A percentile compares a stretch with the other conserved stretches of the same genome.
Conservation (phyloP, 257 asterid species). For the Eustoma russellianum region DNA sequence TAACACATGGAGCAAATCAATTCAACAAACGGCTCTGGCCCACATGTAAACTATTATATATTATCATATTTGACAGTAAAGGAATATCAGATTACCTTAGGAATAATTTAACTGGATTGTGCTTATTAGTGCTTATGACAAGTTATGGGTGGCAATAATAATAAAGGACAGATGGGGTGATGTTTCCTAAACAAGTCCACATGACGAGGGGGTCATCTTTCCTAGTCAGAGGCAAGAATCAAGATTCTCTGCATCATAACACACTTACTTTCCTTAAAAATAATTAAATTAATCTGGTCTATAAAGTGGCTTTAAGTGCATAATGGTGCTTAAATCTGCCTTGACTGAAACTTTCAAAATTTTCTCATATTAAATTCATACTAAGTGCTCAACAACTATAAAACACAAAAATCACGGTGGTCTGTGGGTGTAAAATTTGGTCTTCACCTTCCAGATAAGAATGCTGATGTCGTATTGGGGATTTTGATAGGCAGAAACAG, state of each 20-base stretch:
- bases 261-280: conserved; percentile 8
- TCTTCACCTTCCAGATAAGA: conserved; percentile 84
- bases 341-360: neutral
- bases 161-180: neutral
- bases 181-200: conserved; percentile 11
- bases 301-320: conserved; percentile 8
- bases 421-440: conserved; percentile 18
- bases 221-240: conserved; percentile 11
- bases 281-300: conserved; percentile 1
- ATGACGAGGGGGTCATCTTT: conserved; percentile 8
- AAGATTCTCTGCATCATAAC: conserved; percentile 35
- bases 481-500: conserved; percentile 52
- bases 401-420: conserved; percentile 1
- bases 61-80: neutral
- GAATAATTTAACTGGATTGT: too few relatives aligned
- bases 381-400: conserved; percentile 16
- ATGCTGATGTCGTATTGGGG: conserved; percentile 79
- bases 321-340: conserved; percentile 7
- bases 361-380: conserved; percentile 1
- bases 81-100: conserved; percentile 1
- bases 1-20: neutral
- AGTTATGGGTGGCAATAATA: conserved; percentile 5
- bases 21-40: neutral
- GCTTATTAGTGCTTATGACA: neutral
- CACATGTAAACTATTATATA: neutral